phyloP scores from a whole-genome alignment of 306 rosid genomes.

The Corylus heterophylla region DNA sequence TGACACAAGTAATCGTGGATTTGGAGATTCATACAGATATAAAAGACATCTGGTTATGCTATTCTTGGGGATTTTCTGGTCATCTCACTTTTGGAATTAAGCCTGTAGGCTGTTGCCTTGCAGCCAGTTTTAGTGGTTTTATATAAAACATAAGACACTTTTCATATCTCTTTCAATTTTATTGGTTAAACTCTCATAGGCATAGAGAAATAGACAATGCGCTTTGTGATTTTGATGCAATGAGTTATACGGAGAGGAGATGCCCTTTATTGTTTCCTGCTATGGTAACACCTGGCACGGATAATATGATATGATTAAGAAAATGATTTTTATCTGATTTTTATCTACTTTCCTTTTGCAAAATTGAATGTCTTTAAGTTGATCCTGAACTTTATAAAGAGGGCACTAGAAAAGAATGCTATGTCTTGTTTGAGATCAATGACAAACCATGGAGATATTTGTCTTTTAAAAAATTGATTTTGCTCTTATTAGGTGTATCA shows the following conservation, averaged over 20 bases:
- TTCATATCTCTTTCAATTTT: neutral
- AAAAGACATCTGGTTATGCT: neutral
- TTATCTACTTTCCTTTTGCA: neutral
- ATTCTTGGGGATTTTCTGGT: neutral
- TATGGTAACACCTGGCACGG: neutral
- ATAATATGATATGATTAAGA: too few species aligned
- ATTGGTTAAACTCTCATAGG: neutral
- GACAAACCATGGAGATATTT: neutral
- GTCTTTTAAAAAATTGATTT: neutral
- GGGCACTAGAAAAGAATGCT: neutral
- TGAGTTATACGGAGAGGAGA: too few species aligned
- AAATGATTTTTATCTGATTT: neutral
- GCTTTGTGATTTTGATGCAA: neutral
- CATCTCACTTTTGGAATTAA: neutral
- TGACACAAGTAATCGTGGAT: neutral
- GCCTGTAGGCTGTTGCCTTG: neutral
- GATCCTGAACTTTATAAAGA: neutral
- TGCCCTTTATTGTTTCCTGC: constrained; percentile 2
- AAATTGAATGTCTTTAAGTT: neutral
- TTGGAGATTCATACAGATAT: neutral
- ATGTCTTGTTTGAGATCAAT: neutral
- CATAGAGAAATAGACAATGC: neutral
- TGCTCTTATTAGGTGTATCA: neutral
- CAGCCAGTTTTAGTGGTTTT: neutral
- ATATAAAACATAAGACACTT: neutral